phyloP scores from a whole-genome alignment of 169 alveolate genomes.

The Amoebophrya sp. region DNA sequence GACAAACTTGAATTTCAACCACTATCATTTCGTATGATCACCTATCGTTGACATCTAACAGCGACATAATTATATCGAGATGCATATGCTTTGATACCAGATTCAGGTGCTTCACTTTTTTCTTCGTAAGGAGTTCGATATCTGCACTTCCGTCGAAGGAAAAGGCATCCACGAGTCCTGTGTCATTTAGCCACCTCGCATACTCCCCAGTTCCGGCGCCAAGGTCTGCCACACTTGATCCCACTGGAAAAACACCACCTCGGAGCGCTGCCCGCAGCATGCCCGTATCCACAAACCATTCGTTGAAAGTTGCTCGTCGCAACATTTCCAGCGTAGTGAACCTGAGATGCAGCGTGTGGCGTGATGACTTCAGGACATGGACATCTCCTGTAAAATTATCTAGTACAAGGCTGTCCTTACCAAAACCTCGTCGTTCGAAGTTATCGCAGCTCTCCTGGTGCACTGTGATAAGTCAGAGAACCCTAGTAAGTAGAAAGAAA shows the following conservation, averaged over 20 bases:
- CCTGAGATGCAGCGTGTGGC: background rate
- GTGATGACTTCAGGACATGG: background rate
- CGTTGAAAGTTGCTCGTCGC: constrained; percentile 3
- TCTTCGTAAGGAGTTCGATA: background rate
- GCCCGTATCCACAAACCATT: constrained; percentile 6
- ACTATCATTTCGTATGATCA: too few relatives aligned
- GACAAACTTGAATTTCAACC: background rate
- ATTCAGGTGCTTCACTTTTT: constrained; percentile 10
- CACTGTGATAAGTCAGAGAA: too few relatives aligned
- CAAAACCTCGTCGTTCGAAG: too few relatives aligned
- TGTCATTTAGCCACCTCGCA: background rate
- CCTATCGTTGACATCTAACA: too few relatives aligned
- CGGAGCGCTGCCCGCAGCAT: constrained; percentile 6
- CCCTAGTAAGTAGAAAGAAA: too few relatives aligned
- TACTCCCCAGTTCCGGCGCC: constrained; percentile 15
- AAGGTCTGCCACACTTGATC: background rate
- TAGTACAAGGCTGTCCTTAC: too few relatives aligned
- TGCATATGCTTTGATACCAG: background rate
- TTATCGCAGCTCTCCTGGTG: too few relatives aligned
- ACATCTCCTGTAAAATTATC: too few relatives aligned
- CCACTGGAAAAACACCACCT: background rate
- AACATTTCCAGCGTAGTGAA: background rate
- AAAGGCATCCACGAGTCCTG: background rate
- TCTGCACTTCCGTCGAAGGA: background rate
- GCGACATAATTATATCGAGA: too few relatives aligned